phyloP scores from a whole-genome alignment of 179 eudicot species.

The Corrigiola litoralis region DNA sequence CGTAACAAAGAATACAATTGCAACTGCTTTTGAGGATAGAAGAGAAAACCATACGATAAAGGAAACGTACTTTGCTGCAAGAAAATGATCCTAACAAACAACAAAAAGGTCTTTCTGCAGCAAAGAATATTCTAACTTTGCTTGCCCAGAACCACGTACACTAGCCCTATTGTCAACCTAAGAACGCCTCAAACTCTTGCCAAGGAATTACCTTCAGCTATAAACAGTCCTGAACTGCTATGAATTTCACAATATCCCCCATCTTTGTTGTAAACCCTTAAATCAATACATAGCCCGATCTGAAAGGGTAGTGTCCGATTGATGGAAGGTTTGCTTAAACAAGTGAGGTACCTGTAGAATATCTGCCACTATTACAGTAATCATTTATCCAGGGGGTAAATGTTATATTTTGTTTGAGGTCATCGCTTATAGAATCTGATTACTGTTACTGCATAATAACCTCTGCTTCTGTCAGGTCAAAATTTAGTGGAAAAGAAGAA shows the following conservation, averaged over 20 bases:
- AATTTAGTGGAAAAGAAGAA: conserved; percentile 12
- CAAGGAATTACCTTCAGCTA: background rate
- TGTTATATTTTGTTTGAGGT: background rate
- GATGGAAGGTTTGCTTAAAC: conserved; percentile 21
- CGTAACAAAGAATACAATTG: too few relatives aligned
- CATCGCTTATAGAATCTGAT: background rate
- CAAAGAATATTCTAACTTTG: conserved; percentile 32
- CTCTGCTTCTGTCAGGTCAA: conserved; percentile 12
- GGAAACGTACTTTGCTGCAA: conserved; percentile 25
- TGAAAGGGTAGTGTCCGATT: too few relatives aligned
- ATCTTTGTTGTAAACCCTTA: background rate
- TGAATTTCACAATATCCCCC: conserved; percentile 2
- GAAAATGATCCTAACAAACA: conserved; percentile 4
- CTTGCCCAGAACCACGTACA: conserved; percentile 18
- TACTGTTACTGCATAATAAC: background rate
- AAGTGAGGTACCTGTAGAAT: conserved; percentile 22
- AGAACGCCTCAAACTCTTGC: background rate
- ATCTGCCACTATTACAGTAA: background rate
- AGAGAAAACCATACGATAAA: conserved; percentile 7
- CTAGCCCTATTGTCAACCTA: background rate
- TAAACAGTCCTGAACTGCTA: background rate
- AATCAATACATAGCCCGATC: too few relatives aligned
- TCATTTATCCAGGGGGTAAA: conserved; percentile 7
- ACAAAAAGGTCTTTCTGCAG: conserved; percentile 17
- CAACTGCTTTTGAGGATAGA: too few relatives aligned